These are phyloP conservation scores for Lipomyces yamanashiensis DNA, from an alignment of 805 yeast species.

Conservation along the genomic window DNA sequence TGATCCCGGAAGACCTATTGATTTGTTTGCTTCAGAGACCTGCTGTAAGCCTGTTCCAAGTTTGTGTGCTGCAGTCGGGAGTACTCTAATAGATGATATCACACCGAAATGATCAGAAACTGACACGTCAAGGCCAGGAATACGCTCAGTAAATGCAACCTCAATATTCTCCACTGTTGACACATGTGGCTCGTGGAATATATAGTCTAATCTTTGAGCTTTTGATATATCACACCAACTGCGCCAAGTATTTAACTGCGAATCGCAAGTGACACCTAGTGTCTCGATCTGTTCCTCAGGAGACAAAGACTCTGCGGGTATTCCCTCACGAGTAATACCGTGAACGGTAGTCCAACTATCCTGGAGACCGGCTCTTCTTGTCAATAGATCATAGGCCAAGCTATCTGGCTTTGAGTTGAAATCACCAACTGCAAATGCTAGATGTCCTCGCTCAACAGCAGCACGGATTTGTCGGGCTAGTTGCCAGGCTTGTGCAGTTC, in stretches of 20 bases:
- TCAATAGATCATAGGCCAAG: constrained; percentile 75
- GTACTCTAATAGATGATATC: constrained; percentile 40
- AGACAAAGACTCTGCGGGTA: constrained; percentile 22
- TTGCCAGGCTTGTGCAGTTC: constrained; percentile 98
- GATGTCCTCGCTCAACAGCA: constrained; percentile 74
- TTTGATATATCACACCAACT: constrained; percentile 56
- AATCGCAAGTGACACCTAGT: constrained; percentile 92
- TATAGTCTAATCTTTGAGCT: constrained; percentile 90
- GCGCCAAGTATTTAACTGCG: constrained; percentile 87
- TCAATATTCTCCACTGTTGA: constrained; percentile 63
- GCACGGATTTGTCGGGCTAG: constrained; percentile 67
- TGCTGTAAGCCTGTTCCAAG: constrained; percentile 25
- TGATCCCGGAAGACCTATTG: constrained; percentile 26
- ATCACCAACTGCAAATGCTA: constrained; percentile 90
- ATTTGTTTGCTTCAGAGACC: constrained; percentile 26
- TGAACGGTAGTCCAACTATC: constrained; percentile 35
- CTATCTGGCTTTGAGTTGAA: constrained; percentile 88
- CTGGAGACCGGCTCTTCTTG: constrained; percentile 63
- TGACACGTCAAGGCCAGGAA: constrained; percentile 60
- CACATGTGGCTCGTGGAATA: constrained; percentile 66
- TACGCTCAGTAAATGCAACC: constrained; percentile 73
- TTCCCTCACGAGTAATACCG: constrained; percentile 14
- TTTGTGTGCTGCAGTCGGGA: constrained; percentile 21
- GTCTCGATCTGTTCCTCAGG: constrained; percentile 60
- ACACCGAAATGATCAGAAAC: constrained; percentile 91